Conservation (phyloP, 2,329 filamentous ascomycete genomes). For the Beauveria caledonica region DNA sequence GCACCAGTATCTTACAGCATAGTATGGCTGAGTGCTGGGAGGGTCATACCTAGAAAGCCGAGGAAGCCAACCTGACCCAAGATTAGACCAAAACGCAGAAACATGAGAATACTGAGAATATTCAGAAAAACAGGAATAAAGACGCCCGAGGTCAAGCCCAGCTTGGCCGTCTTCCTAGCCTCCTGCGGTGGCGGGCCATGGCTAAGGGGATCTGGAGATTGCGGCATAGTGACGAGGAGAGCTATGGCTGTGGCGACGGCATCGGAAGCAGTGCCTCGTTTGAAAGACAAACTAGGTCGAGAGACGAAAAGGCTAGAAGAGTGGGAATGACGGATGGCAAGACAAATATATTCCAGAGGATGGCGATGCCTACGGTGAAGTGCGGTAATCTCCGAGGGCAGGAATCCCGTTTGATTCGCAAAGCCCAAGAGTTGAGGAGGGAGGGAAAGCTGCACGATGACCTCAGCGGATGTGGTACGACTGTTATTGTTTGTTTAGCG, state of each 20-base stretch:
- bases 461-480: neutral
- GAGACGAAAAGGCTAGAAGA: neutral
- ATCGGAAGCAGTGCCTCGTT: neutral
- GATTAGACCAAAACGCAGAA: constrained; percentile 79
- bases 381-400: neutral
- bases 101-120: constrained; percentile 87
- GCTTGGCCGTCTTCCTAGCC: constrained; percentile 45
- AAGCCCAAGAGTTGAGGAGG: neutral
- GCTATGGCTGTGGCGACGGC: neutral
- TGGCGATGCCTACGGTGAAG: neutral
- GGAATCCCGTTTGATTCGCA: neutral
- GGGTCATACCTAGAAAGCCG: constrained; percentile 64
- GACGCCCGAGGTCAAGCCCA: constrained; percentile 70
- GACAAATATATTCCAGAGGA: neutral
- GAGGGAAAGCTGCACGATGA: constrained; percentile 11
- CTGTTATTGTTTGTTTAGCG: neutral
- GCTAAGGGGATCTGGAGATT: neutral
- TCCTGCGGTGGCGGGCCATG: constrained; percentile 22
- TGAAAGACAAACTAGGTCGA: neutral
- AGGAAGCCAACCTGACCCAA: constrained; percentile 71
- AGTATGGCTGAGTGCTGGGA: neutral
- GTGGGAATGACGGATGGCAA: neutral
- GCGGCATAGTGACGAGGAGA: constrained; percentile 1
- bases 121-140: constrained; percentile 87
- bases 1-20: neutral